Base-by-base conservation (phyloP, 2,329 filamentous ascomycete species). In the Ophiobolus disseminans region DNA sequence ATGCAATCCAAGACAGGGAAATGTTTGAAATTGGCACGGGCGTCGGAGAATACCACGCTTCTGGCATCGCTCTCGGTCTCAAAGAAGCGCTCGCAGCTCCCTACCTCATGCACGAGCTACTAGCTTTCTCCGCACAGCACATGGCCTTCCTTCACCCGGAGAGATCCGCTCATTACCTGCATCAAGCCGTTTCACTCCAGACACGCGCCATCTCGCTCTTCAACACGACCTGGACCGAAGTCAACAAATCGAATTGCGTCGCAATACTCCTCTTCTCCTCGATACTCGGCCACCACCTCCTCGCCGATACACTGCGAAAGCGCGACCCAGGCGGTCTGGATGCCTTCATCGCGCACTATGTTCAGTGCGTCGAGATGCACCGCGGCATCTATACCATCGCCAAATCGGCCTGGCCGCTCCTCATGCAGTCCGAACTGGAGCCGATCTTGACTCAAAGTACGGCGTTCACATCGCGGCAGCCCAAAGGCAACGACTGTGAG, bases 91-190 rank as follows among this genome's bases (percentile, higher is more conserved):
- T 73, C 2, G 45, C 60, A 4, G 49, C 57, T 1, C 70, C 73
- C 2, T 76, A 71, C 45, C 64, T 76, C 21, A 54, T 76, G 40
- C 60, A 75, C 50, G 57, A 69, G 44, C 41, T 76, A 8, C 64
- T 76, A 13, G 70, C 73, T 20, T 68, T 73, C 30, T 73, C 73
- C 11, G 66, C 74, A 2, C 63, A 68, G 2, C 72, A 74, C 40
- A 55, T 74, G 2, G 66, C 72, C 3, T 57, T 53, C 25, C 22
- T 70, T 2, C 50, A 60, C 7, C 68, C 66, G 1, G 53, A 57
- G 9, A 51, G 48, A 7, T 51, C 62, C 0, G 47, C 54, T 5
- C 50, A 57, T 16, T 59, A 58, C 28, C 20, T 43, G 5, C 41
- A 54, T 26, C 53, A 58, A 21, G 55, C 60, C 2, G 66, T 53